These are phyloP conservation scores for Ascochyta lentis DNA, from an alignment of 2,329 filamentous ascomycete species.

Conservation along the genomic window DNA sequence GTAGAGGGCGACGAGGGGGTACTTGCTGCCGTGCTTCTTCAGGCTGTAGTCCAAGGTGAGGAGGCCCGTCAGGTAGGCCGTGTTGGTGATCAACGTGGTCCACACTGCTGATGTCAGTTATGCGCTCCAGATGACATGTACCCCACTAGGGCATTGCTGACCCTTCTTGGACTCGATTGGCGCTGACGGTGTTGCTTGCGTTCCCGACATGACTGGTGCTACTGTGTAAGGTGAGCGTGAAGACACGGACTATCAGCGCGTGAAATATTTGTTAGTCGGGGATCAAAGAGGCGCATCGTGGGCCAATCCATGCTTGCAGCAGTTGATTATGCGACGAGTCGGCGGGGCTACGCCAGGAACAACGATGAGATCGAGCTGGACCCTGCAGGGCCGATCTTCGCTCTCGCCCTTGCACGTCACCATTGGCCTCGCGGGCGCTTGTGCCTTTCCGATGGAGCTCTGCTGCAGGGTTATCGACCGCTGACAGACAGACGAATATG, in stretches of 20 bases:
- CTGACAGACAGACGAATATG: slow-evolving; percentile 17
- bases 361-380: neutral
- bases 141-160: slow-evolving; percentile 14
- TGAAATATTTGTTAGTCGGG: neutral
- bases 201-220: slow-evolving; percentile 8
- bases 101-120: slow-evolving; percentile 65
- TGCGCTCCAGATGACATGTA: slow-evolving; percentile 16
- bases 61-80: slow-evolving; percentile 79
- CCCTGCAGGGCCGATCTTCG: neutral
- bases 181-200: slow-evolving; percentile 27
- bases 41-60: slow-evolving; percentile 82
- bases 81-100: slow-evolving; percentile 87
- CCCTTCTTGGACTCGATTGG: slow-evolving; percentile 50
- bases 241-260: neutral
- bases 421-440: slow-evolving; percentile 41
- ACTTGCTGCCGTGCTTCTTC: slow-evolving; percentile 67
- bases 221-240: neutral
- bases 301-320: slow-evolving; percentile 4
- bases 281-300: slow-evolving; percentile 2
- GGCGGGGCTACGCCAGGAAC: slow-evolving; percentile 15
- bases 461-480: slow-evolving; percentile 12
- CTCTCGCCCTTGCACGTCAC: slow-evolving; percentile 38
- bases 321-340: neutral
- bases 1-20: slow-evolving; percentile 83
- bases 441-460: slow-evolving; percentile 35